These are phyloP conservation scores for Paraphaeosphaeria sporulosa DNA, from an alignment of 2,329 filamentous ascomycete genomes.

Conservation along the genomic window DNA sequence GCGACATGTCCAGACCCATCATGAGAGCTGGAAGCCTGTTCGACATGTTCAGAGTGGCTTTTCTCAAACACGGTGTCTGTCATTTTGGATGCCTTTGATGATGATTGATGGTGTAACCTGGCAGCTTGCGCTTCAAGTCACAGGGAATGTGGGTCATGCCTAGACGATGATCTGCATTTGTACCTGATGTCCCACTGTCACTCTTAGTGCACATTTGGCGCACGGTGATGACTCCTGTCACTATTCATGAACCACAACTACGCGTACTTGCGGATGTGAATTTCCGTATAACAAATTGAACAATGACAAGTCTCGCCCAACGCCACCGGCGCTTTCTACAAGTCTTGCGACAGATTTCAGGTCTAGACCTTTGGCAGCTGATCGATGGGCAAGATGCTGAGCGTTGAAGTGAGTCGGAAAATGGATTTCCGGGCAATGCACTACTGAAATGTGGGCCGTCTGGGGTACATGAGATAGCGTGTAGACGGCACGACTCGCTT, in stretches of 20 bases:
- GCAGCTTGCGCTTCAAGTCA: slow-evolving; percentile 13
- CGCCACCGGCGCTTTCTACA: neutral
- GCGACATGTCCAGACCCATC: slow-evolving; percentile 49
- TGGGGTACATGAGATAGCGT: no score
- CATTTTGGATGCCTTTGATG: neutral
- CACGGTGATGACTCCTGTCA: neutral
- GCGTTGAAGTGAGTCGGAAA: slow-evolving; percentile 2
- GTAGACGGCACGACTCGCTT: no score
- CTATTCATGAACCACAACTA: neutral
- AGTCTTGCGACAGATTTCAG: neutral
- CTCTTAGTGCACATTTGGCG: neutral
- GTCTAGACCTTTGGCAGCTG: neutral
- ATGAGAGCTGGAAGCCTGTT: slow-evolving; percentile 37
- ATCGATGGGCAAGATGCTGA: no score
- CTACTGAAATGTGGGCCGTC: neutral
- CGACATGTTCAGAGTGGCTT: slow-evolving; percentile 12
- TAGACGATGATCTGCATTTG: neutral
- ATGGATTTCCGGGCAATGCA: slow-evolving; percentile 13
- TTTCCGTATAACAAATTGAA: neutral
- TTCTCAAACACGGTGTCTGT: slow-evolving; percentile 15
- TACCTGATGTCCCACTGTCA: neutral
- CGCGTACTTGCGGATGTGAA: neutral
- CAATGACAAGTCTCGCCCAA: neutral
- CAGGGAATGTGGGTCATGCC: slow-evolving; percentile 11
- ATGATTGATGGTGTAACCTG: neutral